Percentiles rank a stretch among this genome's conserved stretches.
phyloP scores from a whole-genome alignment of 2,329 filamentous ascomycete species.

The Nemania abortiva region DNA sequence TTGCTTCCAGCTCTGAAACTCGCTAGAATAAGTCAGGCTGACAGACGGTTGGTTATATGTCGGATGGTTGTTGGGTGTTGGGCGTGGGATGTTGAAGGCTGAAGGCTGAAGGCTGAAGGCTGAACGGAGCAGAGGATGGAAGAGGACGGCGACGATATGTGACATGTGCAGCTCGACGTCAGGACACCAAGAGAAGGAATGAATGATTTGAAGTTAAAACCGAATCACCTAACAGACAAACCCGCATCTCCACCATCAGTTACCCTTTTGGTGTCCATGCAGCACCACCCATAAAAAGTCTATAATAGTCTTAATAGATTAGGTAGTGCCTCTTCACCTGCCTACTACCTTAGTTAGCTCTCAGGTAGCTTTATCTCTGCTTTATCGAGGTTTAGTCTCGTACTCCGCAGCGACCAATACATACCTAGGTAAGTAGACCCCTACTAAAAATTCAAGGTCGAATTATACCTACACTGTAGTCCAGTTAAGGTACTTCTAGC shows the following conservation, averaged over 20 bases:
- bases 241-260: constrained; percentile 37
- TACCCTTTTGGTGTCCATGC: constrained; percentile 39
- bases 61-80: not conserved
- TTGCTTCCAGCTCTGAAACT: not conserved
- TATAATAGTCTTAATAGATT: not conserved
- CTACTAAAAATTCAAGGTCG: not conserved
- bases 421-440: not conserved
- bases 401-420: not conserved
- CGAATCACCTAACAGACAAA: constrained; percentile 30
- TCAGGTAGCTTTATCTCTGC: not conserved
- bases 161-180: constrained; percentile 15
- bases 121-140: constrained; percentile 33
- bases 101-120: constrained; percentile 18
- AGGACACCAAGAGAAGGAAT: constrained; percentile 13
- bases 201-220: constrained; percentile 25
- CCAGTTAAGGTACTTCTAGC: not conserved
- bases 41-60: not conserved
- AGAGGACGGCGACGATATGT: not conserved
- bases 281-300: constrained; percentile 20
- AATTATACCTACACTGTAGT: not conserved
- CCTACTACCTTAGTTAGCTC: not conserved
- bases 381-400: not conserved
- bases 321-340: not conserved
- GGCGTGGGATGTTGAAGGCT: constrained; percentile 16
- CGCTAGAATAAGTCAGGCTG: not conserved